These are phyloP conservation scores for Aureobasidium zeae DNA, from an alignment of 2,329 filamentous ascomycete species.

Conservation along the genomic window DNA sequence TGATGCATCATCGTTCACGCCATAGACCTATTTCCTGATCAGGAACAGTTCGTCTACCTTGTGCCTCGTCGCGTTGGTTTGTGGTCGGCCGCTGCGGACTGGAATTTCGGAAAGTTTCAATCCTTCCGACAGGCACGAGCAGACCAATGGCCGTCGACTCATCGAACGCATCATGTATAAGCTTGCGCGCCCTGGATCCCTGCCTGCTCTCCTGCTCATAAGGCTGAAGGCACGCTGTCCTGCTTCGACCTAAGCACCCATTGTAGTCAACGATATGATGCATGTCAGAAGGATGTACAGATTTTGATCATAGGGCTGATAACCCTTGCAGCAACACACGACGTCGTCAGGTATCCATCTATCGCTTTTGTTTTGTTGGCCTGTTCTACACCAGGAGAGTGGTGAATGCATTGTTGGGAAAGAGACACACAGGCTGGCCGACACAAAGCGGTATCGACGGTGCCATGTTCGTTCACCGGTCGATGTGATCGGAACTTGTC, in stretches of 20 bases:
- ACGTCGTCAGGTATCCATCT: background rate
- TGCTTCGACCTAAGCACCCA: background rate
- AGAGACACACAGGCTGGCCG: background rate
- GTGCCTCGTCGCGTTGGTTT: constrained; percentile 2
- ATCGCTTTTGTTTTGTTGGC: background rate
- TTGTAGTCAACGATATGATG: constrained; percentile 3
- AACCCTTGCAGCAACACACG: constrained; percentile 5
- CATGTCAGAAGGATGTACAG: constrained; percentile 8
- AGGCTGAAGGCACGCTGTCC: constrained; percentile 4
- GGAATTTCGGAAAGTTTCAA: background rate
- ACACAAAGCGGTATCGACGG: background rate
- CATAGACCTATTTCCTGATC: constrained; percentile 6
- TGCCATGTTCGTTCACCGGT: too few species aligned
- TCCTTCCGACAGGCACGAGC: constrained; percentile 2
- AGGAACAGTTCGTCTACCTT: constrained; percentile 3
- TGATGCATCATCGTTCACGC: constrained; percentile 5
- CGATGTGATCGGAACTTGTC: background rate
- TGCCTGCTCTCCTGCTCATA: constrained; percentile 6
- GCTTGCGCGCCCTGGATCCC: background rate
- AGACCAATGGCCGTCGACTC: constrained; percentile 2
- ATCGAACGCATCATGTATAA: background rate
- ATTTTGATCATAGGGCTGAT: constrained; percentile 8
- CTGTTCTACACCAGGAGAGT: background rate
- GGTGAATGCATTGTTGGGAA: background rate
- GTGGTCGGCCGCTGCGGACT: constrained; percentile 2